Conservation (phyloP, 2,329 filamentous ascomycete species). For the Domatiomyces catenatus region DNA sequence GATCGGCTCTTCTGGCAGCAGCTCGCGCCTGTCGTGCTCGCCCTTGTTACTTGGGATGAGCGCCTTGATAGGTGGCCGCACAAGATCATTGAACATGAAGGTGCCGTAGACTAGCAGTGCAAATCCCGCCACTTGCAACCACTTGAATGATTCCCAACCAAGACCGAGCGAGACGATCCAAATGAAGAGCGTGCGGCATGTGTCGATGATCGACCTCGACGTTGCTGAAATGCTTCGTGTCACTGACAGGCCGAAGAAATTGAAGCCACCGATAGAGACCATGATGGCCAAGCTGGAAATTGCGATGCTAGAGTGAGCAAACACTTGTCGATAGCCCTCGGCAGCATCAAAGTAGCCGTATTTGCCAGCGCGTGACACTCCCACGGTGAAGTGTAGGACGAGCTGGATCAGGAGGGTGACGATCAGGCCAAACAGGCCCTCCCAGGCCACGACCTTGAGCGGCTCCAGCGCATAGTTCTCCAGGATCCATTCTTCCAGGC, state of each 20-base stretch:
- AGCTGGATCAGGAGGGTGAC: constrained; percentile 68
- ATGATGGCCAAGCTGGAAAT: constrained; percentile 79
- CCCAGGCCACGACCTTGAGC: constrained; percentile 86
- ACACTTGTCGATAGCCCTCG: constrained; percentile 73
- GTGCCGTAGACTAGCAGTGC: constrained; percentile 86
- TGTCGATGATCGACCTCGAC: constrained; percentile 89
- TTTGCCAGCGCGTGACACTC: constrained; percentile 55
- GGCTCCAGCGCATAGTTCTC: constrained; percentile 66
- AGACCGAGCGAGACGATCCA: constrained; percentile 89
- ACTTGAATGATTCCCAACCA: constrained; percentile 96
- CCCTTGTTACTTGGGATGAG: constrained; percentile 39
- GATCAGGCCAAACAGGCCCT: constrained; percentile 76
- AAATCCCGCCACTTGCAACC: constrained; percentile 84
- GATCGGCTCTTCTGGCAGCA: constrained; percentile 70
- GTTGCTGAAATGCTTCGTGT: constrained; percentile 83
- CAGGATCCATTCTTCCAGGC: constrained; percentile 86
- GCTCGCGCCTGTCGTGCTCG: constrained; percentile 26
- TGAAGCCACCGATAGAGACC: constrained; percentile 98
- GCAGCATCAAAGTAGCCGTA: constrained; percentile 81
- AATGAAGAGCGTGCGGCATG: constrained; percentile 92
- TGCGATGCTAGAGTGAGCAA: constrained; percentile 52
- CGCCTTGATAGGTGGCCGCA: constrained; percentile 62
- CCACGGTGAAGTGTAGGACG: constrained; percentile 61
- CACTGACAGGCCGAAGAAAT: constrained; percentile 93
- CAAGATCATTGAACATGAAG: constrained; percentile 87